Percentiles rank a stretch among this genome's conserved stretches.
These are phyloP conservation scores for Desmodesmus armatus DNA, from an alignment of 139 green algal species.

Conservation along the genomic window DNA sequence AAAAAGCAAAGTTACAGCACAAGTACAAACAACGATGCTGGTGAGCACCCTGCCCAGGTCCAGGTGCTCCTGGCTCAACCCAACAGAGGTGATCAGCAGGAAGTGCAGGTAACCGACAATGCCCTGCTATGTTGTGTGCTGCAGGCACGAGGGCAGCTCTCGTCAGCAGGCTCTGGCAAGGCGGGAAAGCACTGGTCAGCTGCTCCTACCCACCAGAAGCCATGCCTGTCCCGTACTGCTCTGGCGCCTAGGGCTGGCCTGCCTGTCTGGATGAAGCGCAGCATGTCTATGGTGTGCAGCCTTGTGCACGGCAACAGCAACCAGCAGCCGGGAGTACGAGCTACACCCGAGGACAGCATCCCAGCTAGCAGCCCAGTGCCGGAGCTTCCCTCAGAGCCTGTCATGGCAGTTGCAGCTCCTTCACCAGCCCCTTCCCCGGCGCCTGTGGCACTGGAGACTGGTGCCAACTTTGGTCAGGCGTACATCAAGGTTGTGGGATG, in stretches of 20 bases:
- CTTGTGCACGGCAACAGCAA: slow-evolving; percentile 31
- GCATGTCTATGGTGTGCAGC: slow-evolving; percentile 33
- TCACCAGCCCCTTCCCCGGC: not conserved
- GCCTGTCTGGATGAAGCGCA: slow-evolving; percentile 20
- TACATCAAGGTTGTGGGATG: slow-evolving; percentile 95
- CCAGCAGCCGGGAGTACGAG: no score
- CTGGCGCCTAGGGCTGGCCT: not conserved
- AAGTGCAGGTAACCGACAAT: no score
- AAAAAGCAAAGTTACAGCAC: no score
- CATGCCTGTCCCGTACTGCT: not conserved
- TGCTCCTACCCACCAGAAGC: not conserved
- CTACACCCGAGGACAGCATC: no score
- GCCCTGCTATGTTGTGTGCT: not conserved
- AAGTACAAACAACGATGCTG: no score
- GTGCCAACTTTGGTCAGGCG: slow-evolving; percentile 81
- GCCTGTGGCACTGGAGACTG: no score
- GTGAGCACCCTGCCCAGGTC: no score
- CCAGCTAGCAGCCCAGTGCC: no score
- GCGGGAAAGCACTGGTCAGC: not conserved
- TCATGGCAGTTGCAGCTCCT: not conserved
- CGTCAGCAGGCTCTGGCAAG: not conserved
- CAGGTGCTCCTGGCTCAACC: no score
- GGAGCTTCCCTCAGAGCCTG: not conserved
- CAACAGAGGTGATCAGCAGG: no score
- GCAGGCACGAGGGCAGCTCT: not conserved